Percentiles rank a stretch among this genome's conserved stretches.
Evolutionary conservation across 2,329 filamentous ascomycete genomes (phyloP).

Genomic region (Drechslera avenae): DNA sequence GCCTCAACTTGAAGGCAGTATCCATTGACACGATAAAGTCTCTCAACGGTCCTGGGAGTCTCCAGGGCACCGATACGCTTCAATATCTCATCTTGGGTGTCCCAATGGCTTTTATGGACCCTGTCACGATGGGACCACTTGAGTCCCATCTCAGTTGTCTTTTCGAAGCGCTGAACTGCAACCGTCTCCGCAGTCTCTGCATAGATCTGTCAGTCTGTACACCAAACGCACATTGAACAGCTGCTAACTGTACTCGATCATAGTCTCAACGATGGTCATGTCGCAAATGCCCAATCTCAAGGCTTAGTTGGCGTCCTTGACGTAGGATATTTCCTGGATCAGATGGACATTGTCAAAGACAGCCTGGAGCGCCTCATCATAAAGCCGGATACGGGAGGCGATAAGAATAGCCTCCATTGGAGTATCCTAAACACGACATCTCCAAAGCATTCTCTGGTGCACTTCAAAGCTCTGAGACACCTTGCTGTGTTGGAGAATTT

Average conservation of each 20-base stretch:
- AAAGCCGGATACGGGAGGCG: conserved; percentile 17
- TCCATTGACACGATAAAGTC: conserved; percentile 22
- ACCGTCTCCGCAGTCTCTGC: conserved; percentile 16
- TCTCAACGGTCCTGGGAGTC: conserved; percentile 29
- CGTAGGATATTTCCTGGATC: conserved; percentile 22
- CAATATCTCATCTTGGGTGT: conserved; percentile 18
- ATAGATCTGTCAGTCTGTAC: conserved; percentile 13
- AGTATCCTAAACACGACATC: conserved; percentile 16
- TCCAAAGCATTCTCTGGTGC: conserved; percentile 11
- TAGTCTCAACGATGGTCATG: conserved; percentile 23
- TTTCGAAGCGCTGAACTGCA: conserved; percentile 27
- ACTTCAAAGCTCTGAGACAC: conserved; percentile 15
- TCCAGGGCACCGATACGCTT: conserved; percentile 23
- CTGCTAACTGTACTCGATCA: neutral
- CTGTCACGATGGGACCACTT: conserved; percentile 15
- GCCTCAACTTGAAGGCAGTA: conserved; percentile 21
- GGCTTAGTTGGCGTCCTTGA: conserved; percentile 1
- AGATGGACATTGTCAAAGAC: conserved; percentile 14
- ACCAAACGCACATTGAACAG: neutral
- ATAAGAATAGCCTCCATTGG: conserved; percentile 20
- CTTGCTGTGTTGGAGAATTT: conserved; percentile 25
- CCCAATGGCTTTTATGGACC: conserved; percentile 27
- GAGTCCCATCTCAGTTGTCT: conserved; percentile 23
- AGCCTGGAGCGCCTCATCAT: conserved; percentile 20
- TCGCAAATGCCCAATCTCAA: conserved; percentile 17